These are phyloP conservation scores for Pseudogymnoascus sp. DNA, from an alignment of 2,329 filamentous ascomycete genomes.

Conservation along the genomic window DNA sequence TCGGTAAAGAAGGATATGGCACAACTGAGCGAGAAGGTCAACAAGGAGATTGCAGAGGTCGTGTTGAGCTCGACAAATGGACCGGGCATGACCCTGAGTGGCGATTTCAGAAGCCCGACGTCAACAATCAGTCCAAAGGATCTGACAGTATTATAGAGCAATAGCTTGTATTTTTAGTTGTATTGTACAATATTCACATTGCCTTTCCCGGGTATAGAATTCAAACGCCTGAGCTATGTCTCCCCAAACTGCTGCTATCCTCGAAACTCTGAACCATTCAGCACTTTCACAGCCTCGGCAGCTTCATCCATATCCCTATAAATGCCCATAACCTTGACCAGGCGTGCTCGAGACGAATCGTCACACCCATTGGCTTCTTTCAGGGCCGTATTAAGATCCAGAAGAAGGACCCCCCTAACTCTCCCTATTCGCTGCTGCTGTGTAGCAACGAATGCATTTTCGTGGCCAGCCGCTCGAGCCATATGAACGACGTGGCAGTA, in stretches of 20 bases:
- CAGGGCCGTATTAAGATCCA: slow-evolving; percentile 57
- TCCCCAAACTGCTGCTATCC: slow-evolving; percentile 22
- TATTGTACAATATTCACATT: slow-evolving; percentile 28
- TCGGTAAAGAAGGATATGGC: slow-evolving; percentile 71
- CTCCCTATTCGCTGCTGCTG: slow-evolving; percentile 49
- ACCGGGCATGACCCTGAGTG: slow-evolving; percentile 80
- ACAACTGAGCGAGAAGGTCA: slow-evolving; percentile 52
- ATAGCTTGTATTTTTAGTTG: slow-evolving; percentile 33
- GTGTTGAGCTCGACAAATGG: slow-evolving; percentile 82
- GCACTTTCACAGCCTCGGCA: slow-evolving; percentile 48
- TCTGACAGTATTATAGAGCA: slow-evolving; percentile 43
- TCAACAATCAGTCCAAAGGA: slow-evolving; percentile 47
- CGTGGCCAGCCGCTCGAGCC: slow-evolving; percentile 41
- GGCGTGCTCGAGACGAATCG: slow-evolving; percentile 32
- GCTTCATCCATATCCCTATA: slow-evolving; percentile 55
- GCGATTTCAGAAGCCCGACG: slow-evolving; percentile 59
- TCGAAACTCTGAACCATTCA: slow-evolving; percentile 22
- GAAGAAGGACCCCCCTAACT: slow-evolving; percentile 52
- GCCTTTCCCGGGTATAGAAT: slow-evolving; percentile 27
- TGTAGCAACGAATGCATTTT: slow-evolving; percentile 55
- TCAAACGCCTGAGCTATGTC: slow-evolving; percentile 40
- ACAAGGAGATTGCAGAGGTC: slow-evolving; percentile 66
- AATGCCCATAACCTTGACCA: slow-evolving; percentile 49
- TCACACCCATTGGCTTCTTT: slow-evolving; percentile 44
- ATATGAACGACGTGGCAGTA: slow-evolving; percentile 49